Percentiles rank a stretch among this genome's conserved stretches.
These are phyloP conservation scores for Echinosophora koreensis DNA, from an alignment of 306 rosid species.

Conservation along the genomic window DNA sequence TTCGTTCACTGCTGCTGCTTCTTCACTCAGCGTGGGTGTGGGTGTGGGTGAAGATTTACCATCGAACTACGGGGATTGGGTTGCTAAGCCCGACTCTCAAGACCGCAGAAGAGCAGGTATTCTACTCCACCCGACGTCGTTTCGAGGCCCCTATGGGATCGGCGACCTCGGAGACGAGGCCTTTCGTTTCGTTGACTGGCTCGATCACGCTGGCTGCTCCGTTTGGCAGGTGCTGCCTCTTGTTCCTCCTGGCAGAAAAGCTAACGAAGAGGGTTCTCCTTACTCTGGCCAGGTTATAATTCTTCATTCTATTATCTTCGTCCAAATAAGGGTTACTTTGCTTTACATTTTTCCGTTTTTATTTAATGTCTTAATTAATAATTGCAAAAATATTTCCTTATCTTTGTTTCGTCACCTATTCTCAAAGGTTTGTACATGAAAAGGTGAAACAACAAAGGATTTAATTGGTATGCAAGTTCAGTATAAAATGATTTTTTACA, in stretches of 20 bases:
- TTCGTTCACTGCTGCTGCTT: not conserved
- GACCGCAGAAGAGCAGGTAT: constrained; percentile 86
- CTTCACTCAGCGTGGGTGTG: not conserved
- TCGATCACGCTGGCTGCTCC: constrained; percentile 76
- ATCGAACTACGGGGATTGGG: constrained; percentile 63
- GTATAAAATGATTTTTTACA: too few relatives aligned
- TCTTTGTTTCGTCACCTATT: too few relatives aligned
- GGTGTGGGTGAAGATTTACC: constrained; percentile 64
- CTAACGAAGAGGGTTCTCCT: constrained; percentile 85
- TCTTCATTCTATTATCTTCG: not conserved
- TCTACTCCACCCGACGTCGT: constrained; percentile 91
- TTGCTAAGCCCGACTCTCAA: constrained; percentile 55
- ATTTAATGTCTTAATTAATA: too few relatives aligned
- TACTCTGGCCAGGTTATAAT: constrained; percentile 55
- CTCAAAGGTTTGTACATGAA: too few relatives aligned
- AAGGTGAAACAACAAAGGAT: too few relatives aligned
- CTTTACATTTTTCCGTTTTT: too few relatives aligned
- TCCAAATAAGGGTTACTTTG: too few relatives aligned
- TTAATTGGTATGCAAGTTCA: too few relatives aligned
- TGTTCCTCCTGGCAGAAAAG: constrained; percentile 95
- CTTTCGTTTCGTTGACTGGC: constrained; percentile 87
- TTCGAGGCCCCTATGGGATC: constrained; percentile 82
- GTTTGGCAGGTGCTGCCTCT: constrained; percentile 85
- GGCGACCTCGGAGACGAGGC: constrained; percentile 92
- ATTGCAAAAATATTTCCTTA: too few relatives aligned